Evolutionary conservation across 2,329 filamentous ascomycete genomes (phyloP), one percentile per base, ranked within the genome.

Genomic region (Tolypocladium ovalisporum): DNA sequence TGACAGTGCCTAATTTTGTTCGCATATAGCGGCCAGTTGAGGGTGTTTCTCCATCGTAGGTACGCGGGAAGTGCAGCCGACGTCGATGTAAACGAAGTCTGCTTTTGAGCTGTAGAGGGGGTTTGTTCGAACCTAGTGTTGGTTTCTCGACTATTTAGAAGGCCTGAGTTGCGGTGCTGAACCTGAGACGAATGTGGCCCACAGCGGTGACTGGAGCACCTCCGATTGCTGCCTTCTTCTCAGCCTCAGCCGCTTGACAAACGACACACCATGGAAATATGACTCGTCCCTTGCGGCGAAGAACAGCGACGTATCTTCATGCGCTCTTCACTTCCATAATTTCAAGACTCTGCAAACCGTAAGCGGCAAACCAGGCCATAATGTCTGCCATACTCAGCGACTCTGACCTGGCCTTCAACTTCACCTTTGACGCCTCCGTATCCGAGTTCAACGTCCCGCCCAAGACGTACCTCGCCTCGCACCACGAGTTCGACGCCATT

Each of bases 401-500:
- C 22, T 9, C 34, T n/a, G n/a, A 19, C 35, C 52, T 44, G 19
- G 12, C 40, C 19, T 42, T 37, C 17, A 15, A 32, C 54, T 61
- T 61, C 52, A 40, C 44, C 29, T 51, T 58, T 47, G 58, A 59
- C 52, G 39, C 36, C 15, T 49, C 56, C 35, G 32, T 61, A 15
- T 17, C 57, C 13, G 52, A 29, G 13, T 63, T 24, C 36, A 22
- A 52, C 49, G 52, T 59, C 2, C 47, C 58, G 10, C 19, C 32
- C n/a, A 2, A 8, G 17, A 22, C 39, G 6, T 59, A 56, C 52
- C 54, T 59, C 44, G 36, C 49, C 12, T 17, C 52, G 27, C 29
- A 59, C 52, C 52, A 42, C 35, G 39, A 22, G 9, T 59, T 58
- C 54, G 54, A 65, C 52, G 65, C 62, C 53, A 53, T 68, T 40